Conservation (phyloP, 192 early-diverging fungal species). For the Rhizoclosmatium globosum region DNA sequence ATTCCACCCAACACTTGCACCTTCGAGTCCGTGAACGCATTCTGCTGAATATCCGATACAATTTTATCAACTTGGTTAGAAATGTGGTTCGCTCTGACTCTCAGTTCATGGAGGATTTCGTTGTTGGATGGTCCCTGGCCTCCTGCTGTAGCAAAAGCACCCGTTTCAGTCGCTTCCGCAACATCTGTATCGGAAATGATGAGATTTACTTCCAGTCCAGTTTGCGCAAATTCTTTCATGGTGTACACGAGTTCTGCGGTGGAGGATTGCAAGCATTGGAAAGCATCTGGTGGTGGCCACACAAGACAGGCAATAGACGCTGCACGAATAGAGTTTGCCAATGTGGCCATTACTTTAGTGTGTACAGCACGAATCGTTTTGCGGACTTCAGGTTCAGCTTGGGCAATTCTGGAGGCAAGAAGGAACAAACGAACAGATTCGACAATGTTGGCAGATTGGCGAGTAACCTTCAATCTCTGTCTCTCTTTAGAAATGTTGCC, state of each 20-base stretch:
- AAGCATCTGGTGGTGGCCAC: slow-evolving; percentile 72
- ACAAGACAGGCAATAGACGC: slow-evolving; percentile 57
- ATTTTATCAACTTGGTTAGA: slow-evolving; percentile 34
- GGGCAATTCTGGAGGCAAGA: slow-evolving; percentile 50
- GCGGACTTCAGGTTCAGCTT: slow-evolving; percentile 53
- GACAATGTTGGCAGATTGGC: slow-evolving; percentile 49
- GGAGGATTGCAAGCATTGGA: slow-evolving; percentile 75
- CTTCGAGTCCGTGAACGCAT: slow-evolving; percentile 33
- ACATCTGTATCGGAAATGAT: slow-evolving; percentile 40
- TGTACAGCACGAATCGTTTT: slow-evolving; percentile 73
- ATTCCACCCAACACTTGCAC: slow-evolving; percentile 43
- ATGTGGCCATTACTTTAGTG: slow-evolving; percentile 72
- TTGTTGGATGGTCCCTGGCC: slow-evolving; percentile 41
- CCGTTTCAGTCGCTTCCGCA: slow-evolving; percentile 15
- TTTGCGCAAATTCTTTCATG: slow-evolving; percentile 77
- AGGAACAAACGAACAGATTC: slow-evolving; percentile 64
- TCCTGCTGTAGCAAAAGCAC: background rate
- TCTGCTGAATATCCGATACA: slow-evolving; percentile 25
- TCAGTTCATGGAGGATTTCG: slow-evolving; percentile 53
- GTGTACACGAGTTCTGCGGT: slow-evolving; percentile 78
- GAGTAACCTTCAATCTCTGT: slow-evolving; percentile 52
- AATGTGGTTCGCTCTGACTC: slow-evolving; percentile 38
- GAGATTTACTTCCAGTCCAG: slow-evolving; percentile 66
- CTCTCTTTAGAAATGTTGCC: slow-evolving; percentile 47
- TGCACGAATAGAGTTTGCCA: slow-evolving; percentile 50